A percentile compares a stretch with the other conserved stretches of the same genome.
Evolutionary conservation across 23 red algal species (phyloP).

Genomic region (Chondrus crispus): DNA sequence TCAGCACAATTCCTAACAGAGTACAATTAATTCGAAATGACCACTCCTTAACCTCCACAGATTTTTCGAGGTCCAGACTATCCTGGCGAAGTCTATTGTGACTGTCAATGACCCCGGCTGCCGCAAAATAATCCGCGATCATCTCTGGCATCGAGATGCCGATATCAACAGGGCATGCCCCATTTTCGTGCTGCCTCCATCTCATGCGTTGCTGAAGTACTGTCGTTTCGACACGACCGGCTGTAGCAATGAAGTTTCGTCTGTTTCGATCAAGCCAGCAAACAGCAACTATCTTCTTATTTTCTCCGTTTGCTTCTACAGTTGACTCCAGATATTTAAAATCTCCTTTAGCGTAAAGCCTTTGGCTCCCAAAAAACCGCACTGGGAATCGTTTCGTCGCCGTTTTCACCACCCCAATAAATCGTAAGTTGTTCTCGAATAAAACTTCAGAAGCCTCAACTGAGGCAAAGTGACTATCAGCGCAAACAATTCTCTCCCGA

Average conservation of each 20-base stretch:
- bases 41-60: constrained; percentile 12
- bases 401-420: constrained; percentile 30
- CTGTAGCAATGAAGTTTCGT: background rate
- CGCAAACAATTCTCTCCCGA: background rate
- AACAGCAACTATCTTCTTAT: constrained; percentile 3
- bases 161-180: background rate
- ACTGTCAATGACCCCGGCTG: background rate
- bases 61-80: background rate
- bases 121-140: background rate
- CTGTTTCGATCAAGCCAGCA: constrained; percentile 3
- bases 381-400: background rate
- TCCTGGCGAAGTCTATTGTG: constrained; percentile 26
- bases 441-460: background rate
- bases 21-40: background rate
- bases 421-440: background rate
- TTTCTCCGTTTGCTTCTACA: background rate
- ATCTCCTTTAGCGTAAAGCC: background rate
- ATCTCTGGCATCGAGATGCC: background rate
- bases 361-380: background rate
- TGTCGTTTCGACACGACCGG: background rate
- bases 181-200: background rate
- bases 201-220: background rate
- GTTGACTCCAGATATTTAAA: background rate
- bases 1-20: background rate
- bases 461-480: background rate